Evolutionary conservation across 2,329 filamentous ascomycete genomes (phyloP), one percentile per base, ranked within the genome.

Genomic region (Epicoccum sorghinum): DNA sequence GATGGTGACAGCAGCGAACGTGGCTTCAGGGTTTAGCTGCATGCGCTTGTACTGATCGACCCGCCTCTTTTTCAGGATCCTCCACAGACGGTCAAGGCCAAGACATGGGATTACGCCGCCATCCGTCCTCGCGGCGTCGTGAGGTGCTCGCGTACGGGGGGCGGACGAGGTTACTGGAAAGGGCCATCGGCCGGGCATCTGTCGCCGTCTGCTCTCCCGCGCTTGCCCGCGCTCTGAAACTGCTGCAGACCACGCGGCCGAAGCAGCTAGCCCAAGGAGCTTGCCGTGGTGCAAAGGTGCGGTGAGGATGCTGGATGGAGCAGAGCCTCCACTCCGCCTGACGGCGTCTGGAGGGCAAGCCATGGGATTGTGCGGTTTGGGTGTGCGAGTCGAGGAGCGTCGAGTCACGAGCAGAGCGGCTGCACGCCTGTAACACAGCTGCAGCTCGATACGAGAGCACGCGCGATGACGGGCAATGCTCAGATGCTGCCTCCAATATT

Each of bases 1-100:
- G 62, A 54, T 55, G 63, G 59, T 63, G 66, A 66, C 62, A 65
- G 65, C 65, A 65, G 58, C 65, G 66, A 74, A 73, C 70, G 70
- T 72, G 72, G 72, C 69, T 68, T 61, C 70, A 67, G 67, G 72
- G 66, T 72, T 68, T 71, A 69, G 70, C 68, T 72, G 70, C 69
- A 73, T 68, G 61, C 69, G 67, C 68, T 72, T 71, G 71, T 66
- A 62, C 63, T 72, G 72, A 74, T 74, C 72, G 72, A 73, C 72
- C 70, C 70, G 71, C 68, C 64, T 71, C 63, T 66, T 59, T 60
- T 54, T 56, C 52, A 68, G 68, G 70, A 73, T 73, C 70, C 65
- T 71, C 71, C 68, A 70, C 69, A 70, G 61, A 64, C 67, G 61
- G 68, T 67, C 63, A 55, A 62, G 59, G 68, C 70, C 71, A 73